These are phyloP conservation scores for Diaporthe caulivora DNA, from an alignment of 2,329 filamentous ascomycete genomes.

Conservation along the genomic window DNA sequence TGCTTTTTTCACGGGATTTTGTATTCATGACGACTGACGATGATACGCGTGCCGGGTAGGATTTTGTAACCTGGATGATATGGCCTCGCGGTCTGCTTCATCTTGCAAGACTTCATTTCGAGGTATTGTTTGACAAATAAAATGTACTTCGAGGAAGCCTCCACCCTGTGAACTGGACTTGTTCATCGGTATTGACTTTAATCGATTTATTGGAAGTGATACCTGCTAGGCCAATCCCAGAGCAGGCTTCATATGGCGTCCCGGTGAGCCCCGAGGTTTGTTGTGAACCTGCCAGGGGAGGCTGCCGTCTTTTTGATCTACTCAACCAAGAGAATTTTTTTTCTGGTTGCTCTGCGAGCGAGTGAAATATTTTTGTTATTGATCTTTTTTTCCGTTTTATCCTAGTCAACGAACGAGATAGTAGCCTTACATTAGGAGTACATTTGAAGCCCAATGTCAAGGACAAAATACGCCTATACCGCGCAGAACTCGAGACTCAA, in stretches of 20 bases:
- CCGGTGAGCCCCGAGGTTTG: not conserved
- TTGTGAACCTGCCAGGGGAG: no score
- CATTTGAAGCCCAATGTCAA: not conserved
- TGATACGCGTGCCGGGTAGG: constrained; percentile 2
- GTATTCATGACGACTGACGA: constrained; percentile 24
- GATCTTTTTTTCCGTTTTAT: not conserved
- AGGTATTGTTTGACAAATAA: constrained; percentile 24
- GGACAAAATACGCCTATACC: not conserved
- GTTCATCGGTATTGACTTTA: not conserved
- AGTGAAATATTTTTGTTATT: not conserved
- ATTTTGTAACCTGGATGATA: constrained; percentile 1
- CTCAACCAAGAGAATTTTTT: not conserved
- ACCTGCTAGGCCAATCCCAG: no score
- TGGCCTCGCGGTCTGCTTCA: constrained; percentile 13
- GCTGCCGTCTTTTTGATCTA: not conserved
- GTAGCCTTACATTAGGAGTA: not conserved
- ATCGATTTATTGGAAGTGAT: not conserved
- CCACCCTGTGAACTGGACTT: not conserved
- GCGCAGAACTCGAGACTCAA: not conserved
- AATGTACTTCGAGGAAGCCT: constrained; percentile 11
- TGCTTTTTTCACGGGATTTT: not conserved
- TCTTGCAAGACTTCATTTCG: constrained; percentile 15
- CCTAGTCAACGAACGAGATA: no score
- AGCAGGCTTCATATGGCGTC: not conserved
- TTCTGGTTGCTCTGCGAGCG: not conserved